These are phyloP conservation scores for Aspergillus calidoustus DNA, from an alignment of 2,329 filamentous ascomycete species.

Conservation along the genomic window DNA sequence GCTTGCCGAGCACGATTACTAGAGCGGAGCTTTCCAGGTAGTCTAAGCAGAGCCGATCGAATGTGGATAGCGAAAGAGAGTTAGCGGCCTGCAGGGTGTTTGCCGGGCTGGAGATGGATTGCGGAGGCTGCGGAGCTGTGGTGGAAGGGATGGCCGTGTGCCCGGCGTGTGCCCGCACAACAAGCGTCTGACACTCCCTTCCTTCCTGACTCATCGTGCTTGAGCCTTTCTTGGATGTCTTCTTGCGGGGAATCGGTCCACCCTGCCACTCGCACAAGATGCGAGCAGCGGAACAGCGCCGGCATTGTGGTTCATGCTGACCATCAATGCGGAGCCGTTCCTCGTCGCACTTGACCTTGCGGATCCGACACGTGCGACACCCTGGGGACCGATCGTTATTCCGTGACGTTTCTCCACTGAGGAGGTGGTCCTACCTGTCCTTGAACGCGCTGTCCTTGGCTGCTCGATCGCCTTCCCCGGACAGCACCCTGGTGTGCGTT, in stretches of 20 bases:
- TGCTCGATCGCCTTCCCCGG: not conserved
- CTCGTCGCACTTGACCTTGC: slow-evolving; percentile 41
- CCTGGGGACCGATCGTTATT: slow-evolving; percentile 21
- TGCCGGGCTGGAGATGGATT: slow-evolving; percentile 10
- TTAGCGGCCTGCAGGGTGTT: slow-evolving; percentile 29
- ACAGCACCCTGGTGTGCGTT: not conserved
- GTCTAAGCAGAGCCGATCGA: slow-evolving; percentile 30
- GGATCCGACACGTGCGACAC: slow-evolving; percentile 37
- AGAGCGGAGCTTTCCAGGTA: slow-evolving; percentile 33
- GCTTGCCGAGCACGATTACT: slow-evolving; percentile 33
- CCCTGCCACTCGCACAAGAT: slow-evolving; percentile 35
- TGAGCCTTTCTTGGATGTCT: slow-evolving; percentile 9
- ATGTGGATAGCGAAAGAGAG: slow-evolving; percentile 27
- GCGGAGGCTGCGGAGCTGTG: slow-evolving; percentile 12
- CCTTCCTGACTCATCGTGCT: slow-evolving; percentile 8
- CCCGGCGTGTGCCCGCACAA: not conserved
- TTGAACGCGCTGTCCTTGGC: not conserved
- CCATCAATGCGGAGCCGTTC: slow-evolving; percentile 26
- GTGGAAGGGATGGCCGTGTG: not conserved
- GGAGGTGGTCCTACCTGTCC: not conserved
- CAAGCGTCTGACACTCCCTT: not conserved
- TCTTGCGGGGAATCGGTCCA: slow-evolving; percentile 28
- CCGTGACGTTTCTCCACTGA: not conserved
- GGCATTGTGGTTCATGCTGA: slow-evolving; percentile 31
- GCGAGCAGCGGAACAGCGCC: slow-evolving; percentile 26